These are phyloP conservation scores for Bigelowiella natans DNA, from an alignment of 78 protist genomes.

Conservation along the genomic window DNA sequence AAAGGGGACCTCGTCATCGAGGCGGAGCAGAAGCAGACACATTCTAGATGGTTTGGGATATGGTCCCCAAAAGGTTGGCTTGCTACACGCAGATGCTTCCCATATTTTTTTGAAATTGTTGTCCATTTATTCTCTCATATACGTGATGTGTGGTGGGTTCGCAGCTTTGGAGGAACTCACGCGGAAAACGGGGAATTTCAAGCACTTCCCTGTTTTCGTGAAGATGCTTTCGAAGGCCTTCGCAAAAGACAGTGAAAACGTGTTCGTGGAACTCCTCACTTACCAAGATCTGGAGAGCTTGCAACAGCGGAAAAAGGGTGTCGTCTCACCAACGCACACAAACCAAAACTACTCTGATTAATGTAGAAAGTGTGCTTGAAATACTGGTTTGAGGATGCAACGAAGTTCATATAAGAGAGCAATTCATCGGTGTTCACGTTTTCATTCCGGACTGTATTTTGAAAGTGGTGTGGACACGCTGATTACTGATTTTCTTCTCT, in stretches of 20 bases:
- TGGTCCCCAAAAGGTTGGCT: not conserved
- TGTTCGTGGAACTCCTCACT: conserved; percentile 13
- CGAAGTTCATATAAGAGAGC: too few relatives aligned
- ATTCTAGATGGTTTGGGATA: not conserved
- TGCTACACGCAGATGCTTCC: not conserved
- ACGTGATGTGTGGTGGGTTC: not conserved
- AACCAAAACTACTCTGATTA: not conserved
- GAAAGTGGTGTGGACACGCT: too few relatives aligned
- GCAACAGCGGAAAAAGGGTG: not conserved
- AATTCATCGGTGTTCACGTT: too few relatives aligned
- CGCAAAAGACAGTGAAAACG: not conserved
- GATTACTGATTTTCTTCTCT: too few relatives aligned
- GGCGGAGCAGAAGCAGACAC: not conserved
- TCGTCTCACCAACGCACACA: not conserved
- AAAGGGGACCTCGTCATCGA: not conserved
- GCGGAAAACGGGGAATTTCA: conserved; percentile 17
- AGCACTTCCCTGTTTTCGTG: conserved; percentile 5
- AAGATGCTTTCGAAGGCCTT: conserved; percentile 15
- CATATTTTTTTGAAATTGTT: not conserved
- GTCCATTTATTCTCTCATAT: not conserved
- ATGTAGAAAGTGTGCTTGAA: too few relatives aligned
- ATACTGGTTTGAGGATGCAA: too few relatives aligned
- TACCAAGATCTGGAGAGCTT: conserved; percentile 2
- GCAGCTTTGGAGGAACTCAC: conserved; percentile 30
- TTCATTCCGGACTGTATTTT: too few relatives aligned